Evolutionary conservation across 192 early-diverging fungal genomes (phyloP).

Genomic region (Kappamyces sp.): DNA sequence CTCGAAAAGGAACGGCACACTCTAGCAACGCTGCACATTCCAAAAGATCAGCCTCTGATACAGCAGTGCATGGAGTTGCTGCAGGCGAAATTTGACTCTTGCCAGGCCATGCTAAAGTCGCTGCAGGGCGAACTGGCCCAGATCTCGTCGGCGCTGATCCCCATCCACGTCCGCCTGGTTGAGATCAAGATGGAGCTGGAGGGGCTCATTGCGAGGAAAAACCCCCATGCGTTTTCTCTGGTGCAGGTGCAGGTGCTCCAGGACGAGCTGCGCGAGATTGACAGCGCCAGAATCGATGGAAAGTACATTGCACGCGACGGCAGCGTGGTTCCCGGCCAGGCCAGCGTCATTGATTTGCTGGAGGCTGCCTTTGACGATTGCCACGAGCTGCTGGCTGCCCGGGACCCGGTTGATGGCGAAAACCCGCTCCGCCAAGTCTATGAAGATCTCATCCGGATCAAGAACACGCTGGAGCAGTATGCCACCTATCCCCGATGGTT

Average conservation of each 20-base stretch:
- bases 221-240: constrained; percentile 30
- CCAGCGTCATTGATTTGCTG: constrained; percentile 70
- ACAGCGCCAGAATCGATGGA: constrained; percentile 70
- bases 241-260: constrained; percentile 36
- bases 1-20: constrained; percentile 1
- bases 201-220: constrained; percentile 16
- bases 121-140: constrained; percentile 51
- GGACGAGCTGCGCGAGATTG: constrained; percentile 61
- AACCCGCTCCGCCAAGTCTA: constrained; percentile 32
- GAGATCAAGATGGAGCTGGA: constrained; percentile 65
- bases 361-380: constrained; percentile 71
- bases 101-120: constrained; percentile 24
- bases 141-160: constrained; percentile 66
- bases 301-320: constrained; percentile 69
- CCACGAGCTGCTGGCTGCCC: constrained; percentile 72
- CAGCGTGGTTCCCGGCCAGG: constrained; percentile 68
- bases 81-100: too few species aligned
- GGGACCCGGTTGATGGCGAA: constrained; percentile 52
- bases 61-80: not conserved
- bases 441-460: constrained; percentile 49
- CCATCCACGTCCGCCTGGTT: constrained; percentile 66
- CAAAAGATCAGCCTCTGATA: not conserved
- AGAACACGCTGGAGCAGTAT: constrained; percentile 61
- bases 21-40: not conserved
- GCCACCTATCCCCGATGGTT: constrained; percentile 34